Conservation (phyloP, 805 yeast species). For the Geotrichum ghanense region DNA sequence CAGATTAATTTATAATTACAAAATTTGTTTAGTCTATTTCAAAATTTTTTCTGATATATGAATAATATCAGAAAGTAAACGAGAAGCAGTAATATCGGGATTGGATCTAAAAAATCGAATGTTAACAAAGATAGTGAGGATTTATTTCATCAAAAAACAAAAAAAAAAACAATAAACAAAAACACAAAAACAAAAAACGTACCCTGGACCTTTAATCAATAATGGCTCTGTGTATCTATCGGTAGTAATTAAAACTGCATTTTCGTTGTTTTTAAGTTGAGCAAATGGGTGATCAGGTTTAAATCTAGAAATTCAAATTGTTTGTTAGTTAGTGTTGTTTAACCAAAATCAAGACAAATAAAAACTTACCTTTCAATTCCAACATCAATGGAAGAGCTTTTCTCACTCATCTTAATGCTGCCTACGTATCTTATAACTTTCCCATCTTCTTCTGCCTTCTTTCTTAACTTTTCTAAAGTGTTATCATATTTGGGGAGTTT, state of each 20-base stretch:
- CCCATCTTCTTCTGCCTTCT: conserved; percentile 67
- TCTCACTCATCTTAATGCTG: conserved; percentile 56
- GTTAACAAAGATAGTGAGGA: not conserved
- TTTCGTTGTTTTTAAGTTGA: conserved; percentile 88
- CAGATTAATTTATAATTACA: too few species aligned
- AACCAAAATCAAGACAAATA: not conserved
- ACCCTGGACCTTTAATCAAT: conserved; percentile 89
- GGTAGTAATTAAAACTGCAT: conserved; percentile 84
- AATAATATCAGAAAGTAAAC: conserved; percentile 87
- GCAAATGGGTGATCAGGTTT: conserved; percentile 91
- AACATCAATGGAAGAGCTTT: conserved; percentile 32
- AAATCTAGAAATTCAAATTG: conserved; percentile 84
- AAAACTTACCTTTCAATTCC: not conserved
- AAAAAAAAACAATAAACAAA: too few species aligned
- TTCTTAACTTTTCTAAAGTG: conserved; percentile 65
- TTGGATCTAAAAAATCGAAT: conserved; percentile 37
- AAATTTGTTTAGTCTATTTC: too few species aligned
- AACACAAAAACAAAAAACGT: not conserved
- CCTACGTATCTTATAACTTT: conserved; percentile 94
- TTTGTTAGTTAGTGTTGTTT: conserved; percentile 12
- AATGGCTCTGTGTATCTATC: conserved; percentile 89
- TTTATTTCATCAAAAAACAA: too few species aligned
- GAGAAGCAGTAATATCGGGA: conserved; percentile 66
- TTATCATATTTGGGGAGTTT: conserved; percentile 75
- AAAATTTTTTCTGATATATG: conserved; percentile 77